Base-by-base conservation (phyloP, 768 basidiomycete genomes). In the Auricularia sp. region DNA sequence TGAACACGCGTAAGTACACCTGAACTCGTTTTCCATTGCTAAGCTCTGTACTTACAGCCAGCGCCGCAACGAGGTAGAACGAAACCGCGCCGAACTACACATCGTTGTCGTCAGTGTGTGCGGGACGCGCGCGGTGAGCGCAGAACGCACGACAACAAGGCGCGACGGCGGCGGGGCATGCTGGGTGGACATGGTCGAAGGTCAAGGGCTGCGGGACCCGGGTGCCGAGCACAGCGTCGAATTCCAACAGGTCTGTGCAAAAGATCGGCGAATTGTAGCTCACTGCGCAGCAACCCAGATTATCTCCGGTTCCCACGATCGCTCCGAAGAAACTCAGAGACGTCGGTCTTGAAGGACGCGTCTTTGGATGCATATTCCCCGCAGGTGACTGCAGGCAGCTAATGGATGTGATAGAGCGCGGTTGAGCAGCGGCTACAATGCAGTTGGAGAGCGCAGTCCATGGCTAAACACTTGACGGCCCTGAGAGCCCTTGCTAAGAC, bases 31-130 rank as follows among this genome's bases (percentile, higher is more conserved):
- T 29, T 29, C 29, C 2, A 29, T 3, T 59, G 56, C 23, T 47
- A 14, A 34, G 39, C 29, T 29, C 29, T 29, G 29, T 29, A 85
- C 91, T 70, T 75, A 93, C 92, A 71, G 89, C 82, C 65, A 94
- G 76, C 29, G 92, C 92, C 63, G 92, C 91, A n/a, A 93, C 83
- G 64, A 95, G 83, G 72, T 95, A 95, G 76, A 95, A 95, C 12
- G 81, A 72, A 7, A 94, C 90, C 7, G 91, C 90, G 56, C 83
- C 87, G 43, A 76, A 81, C 91, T 92, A 70, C 62, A 47, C 33
- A 8, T 6, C 21, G 34, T 7, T 18, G 53, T 54, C 18, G n/a
- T n/a, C 53, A 54, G 34, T 6, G 47, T 18, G 47, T 18, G 47
- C 11, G 10, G 29, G 56, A 7, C 56, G 56, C 8, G 23, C 56